phyloP scores from a whole-genome alignment of 2,329 filamentous ascomycete species.

The Fusarium algeriense region DNA sequence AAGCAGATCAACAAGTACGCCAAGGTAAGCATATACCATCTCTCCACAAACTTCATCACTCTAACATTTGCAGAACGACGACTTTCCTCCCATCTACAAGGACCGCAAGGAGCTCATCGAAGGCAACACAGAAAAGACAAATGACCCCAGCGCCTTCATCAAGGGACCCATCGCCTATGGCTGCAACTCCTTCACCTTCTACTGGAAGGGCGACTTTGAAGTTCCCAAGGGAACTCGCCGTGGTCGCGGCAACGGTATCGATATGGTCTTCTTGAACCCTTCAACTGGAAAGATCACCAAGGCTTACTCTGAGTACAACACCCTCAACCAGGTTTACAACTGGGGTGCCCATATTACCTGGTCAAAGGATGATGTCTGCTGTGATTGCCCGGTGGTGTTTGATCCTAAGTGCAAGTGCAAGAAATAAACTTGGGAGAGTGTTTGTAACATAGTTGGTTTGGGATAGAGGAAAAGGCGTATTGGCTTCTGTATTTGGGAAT shows the following conservation, averaged over 20 bases:
- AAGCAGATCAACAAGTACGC: slow-evolving; percentile 31
- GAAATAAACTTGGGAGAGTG: background rate
- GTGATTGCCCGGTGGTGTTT: slow-evolving; percentile 39
- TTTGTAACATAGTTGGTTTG: background rate
- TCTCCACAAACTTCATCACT: accelerated
- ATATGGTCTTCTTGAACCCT: slow-evolving; percentile 37
- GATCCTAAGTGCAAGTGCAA: slow-evolving; percentile 33
- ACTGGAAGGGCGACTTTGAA: slow-evolving; percentile 42
- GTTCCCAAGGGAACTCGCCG: slow-evolving; percentile 9
- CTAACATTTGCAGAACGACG: slow-evolving; percentile 15
- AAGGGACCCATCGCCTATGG: slow-evolving; percentile 36
- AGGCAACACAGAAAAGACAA: slow-evolving; percentile 16
- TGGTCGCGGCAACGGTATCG: slow-evolving; percentile 36
- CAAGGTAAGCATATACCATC: slow-evolving; percentile 1
- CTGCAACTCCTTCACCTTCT: slow-evolving; percentile 41
- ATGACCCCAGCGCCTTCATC: slow-evolving; percentile 29
- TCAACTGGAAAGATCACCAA: slow-evolving; percentile 26
- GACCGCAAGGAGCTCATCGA: slow-evolving; percentile 30
- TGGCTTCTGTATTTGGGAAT: background rate
- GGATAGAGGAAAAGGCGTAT: slow-evolving; percentile 22
- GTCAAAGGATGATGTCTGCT: slow-evolving; percentile 35
- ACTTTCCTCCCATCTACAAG: slow-evolving; percentile 37
- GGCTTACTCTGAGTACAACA: slow-evolving; percentile 42
- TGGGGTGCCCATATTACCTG: slow-evolving; percentile 39
- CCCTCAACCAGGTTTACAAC: slow-evolving; percentile 40